These are phyloP conservation scores for Oehlia diaphana DNA, from an alignment of 192 early-diverging fungal genomes.

Conservation along the genomic window DNA sequence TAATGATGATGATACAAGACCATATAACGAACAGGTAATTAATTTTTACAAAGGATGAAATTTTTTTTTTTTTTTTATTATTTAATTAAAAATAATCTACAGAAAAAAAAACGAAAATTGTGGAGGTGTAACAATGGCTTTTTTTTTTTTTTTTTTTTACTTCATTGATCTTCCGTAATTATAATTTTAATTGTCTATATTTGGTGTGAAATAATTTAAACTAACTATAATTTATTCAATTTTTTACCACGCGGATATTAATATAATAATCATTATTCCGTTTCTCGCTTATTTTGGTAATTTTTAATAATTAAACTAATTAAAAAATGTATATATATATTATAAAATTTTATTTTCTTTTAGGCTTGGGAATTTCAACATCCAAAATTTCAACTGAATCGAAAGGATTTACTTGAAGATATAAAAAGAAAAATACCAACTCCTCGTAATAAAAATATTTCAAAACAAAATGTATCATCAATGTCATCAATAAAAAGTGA, in stretches of 20 bases:
- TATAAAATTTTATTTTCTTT: no score
- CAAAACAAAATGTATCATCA: not conserved
- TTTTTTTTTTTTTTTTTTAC: no score
- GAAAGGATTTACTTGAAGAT: slow-evolving; percentile 51
- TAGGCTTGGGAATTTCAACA: slow-evolving; percentile 67
- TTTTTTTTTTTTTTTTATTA: no score
- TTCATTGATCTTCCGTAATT: no score
- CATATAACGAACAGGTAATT: slow-evolving; percentile 46
- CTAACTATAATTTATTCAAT: no score
- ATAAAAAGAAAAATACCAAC: slow-evolving; percentile 42
- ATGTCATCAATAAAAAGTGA: not conserved
- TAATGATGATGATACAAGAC: slow-evolving; percentile 36
- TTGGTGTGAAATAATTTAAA: no score
- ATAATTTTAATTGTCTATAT: no score
- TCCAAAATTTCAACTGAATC: slow-evolving; percentile 61
- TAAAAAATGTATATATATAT: no score
- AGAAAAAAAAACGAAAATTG: not conserved
- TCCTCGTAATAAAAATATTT: not conserved
- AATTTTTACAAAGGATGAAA: no score
- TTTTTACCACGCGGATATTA: not conserved
- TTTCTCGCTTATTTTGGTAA: not conserved
- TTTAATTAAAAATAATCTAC: not conserved
- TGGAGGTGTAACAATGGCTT: no score
- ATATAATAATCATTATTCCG: not conserved
- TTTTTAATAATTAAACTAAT: slow-evolving; percentile 3